phyloP scores from a whole-genome alignment of 2,329 filamentous ascomycete genomes.

The Parastagonospora avenae region DNA sequence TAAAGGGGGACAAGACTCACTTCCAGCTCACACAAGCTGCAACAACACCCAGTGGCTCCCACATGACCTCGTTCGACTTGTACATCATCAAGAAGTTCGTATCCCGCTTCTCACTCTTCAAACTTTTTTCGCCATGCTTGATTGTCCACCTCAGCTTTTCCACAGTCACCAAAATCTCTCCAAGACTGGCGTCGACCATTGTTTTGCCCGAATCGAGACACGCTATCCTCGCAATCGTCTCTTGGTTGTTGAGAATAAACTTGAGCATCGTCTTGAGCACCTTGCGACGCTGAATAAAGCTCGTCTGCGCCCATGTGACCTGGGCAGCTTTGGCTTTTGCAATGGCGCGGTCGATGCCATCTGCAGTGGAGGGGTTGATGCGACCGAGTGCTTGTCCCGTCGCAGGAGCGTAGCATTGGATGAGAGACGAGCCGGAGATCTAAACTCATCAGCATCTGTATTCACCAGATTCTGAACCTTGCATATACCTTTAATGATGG shows the following conservation, averaged over 20 bases:
- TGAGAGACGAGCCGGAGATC: conserved; percentile 67
- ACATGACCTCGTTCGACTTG: conserved; percentile 87
- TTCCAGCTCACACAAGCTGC: conserved; percentile 96
- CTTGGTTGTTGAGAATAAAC: conserved; percentile 86
- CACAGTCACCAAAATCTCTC: conserved; percentile 90
- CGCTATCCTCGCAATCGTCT: conserved; percentile 81
- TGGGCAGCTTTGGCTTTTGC: conserved; percentile 77
- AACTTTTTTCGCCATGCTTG: conserved; percentile 81
- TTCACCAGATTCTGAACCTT: neutral
- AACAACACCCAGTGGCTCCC: conserved; percentile 92
- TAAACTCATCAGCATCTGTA: conserved; percentile 29
- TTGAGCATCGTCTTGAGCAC: conserved; percentile 82
- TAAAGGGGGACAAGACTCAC: conserved; percentile 55
- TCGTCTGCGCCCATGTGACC: conserved; percentile 74
- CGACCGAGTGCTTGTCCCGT: conserved; percentile 83
- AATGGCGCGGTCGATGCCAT: conserved; percentile 79
- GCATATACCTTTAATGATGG: conserved; percentile 63
- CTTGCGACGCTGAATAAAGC: conserved; percentile 75
- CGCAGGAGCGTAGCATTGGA: conserved; percentile 88
- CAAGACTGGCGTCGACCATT: conserved; percentile 89
- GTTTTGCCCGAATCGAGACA: conserved; percentile 96
- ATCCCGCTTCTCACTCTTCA: conserved; percentile 73
- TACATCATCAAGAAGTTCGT: conserved; percentile 95
- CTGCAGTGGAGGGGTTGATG: conserved; percentile 75
- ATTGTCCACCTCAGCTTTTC: conserved; percentile 97